Evolutionary conservation across 805 yeast species (phyloP), one percentile per base, ranked within the genome.

Genomic region (Metschnikowia aberdeeniae): DNA sequence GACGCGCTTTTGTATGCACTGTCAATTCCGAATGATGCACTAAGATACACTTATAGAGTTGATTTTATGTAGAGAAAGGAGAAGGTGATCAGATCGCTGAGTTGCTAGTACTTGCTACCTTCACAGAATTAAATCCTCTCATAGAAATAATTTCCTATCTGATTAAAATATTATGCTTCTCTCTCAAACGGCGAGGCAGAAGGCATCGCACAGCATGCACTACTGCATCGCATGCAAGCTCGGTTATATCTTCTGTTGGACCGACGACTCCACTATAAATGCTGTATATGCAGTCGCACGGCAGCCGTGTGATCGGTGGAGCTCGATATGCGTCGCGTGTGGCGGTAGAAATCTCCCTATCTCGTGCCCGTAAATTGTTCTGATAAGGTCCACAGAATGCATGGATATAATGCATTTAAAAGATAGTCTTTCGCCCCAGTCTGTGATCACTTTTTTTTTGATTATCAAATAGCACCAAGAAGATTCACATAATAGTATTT

Each of bases 341-440:
- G 40, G 40, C 40, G 34, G 33, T 13, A 9, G 12, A 26, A 26
- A 13, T 28, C 17, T 17, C 13, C 40, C 34, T 37, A 37, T 37
- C 40, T 22, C 20, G 40, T 14, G 19, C 31, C 42, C 42, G 42
- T 39, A 39, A 39, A 31, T 39, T 31, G 27, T 13, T 28, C 35
- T 39, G 42, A 39, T 39, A 39, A 39, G 42, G 42, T 22, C 41
- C 41, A 30, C 41, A 29, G 34, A n/a, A 29, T 38, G 41, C 34
- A 19, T 30, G 41, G 29, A 26, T 29, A 7, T 11, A 20, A 39
- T 31, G 42, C 42, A 39, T 31, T 39, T 39, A 39, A 31, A 32
- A 24, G 29, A 22, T 12, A 22, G 26, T 22, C 26, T 6, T 28
- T 37, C 30, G 24, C 40, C 34, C 40, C 8, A 17, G 8, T 12